Evolutionary conservation across 257 asterid genomes (phyloP).

Genomic region (Solanum corneliomulleri): DNA sequence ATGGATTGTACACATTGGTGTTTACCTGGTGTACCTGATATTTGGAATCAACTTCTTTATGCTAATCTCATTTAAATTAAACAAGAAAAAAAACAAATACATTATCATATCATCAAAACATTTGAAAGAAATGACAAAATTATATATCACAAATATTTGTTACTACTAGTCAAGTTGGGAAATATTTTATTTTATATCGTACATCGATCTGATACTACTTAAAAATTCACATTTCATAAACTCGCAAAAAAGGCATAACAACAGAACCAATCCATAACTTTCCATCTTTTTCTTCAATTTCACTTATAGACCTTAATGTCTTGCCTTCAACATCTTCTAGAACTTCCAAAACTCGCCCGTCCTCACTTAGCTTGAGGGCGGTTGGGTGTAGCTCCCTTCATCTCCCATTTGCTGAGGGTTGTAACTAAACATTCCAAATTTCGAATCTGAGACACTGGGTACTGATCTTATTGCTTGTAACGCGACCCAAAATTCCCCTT

Average conservation of each 20-base stretch:
- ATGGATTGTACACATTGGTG: conserved; percentile 46
- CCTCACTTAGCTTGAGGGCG: conserved; percentile 38
- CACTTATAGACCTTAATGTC: conserved; percentile 42
- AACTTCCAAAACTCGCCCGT: conserved; percentile 34
- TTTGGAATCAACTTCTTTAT: conserved; percentile 35
- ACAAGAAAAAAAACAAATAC: no score
- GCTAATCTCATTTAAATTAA: background rate
- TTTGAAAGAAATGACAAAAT: background rate
- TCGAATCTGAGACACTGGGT: background rate
- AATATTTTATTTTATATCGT: background rate
- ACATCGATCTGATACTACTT: background rate
- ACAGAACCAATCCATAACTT: conserved; percentile 57
- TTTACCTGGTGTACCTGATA: conserved; percentile 42
- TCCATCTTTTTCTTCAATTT: conserved; percentile 53
- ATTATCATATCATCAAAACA: background rate
- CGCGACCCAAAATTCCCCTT: conserved; percentile 62
- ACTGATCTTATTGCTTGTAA: conserved; percentile 32
- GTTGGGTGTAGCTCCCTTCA: conserved; percentile 40
- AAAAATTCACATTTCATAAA: conserved; percentile 9
- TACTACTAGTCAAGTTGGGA: background rate
- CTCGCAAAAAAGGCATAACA: conserved; percentile 35
- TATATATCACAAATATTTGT: background rate
- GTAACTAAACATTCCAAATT: background rate
- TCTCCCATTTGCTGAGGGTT: conserved; percentile 17
- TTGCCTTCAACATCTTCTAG: conserved; percentile 49